phyloP scores from a whole-genome alignment of 768 basidiomycete species.

The Collybia sordida region DNA sequence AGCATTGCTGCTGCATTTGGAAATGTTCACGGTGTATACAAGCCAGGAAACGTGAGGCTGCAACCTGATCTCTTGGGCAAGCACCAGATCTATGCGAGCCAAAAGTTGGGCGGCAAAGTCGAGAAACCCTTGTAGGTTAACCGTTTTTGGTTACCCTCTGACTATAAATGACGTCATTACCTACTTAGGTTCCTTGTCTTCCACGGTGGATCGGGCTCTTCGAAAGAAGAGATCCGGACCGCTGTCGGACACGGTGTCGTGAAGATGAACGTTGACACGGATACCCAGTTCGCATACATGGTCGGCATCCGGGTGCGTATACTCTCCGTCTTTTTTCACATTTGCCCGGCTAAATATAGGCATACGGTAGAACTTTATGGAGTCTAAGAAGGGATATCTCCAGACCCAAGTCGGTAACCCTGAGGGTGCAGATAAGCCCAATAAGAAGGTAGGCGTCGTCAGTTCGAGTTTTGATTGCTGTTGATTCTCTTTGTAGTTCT shows the following conservation, averaged over 20 bases:
- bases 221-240: slow-evolving; percentile 91
- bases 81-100: slow-evolving; percentile 78
- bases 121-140: slow-evolving; percentile 78
- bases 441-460: slow-evolving; percentile 80
- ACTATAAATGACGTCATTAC: background rate
- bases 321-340: background rate
- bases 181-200: slow-evolving; percentile 87
- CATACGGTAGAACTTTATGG: slow-evolving; percentile 70
- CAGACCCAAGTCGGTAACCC: slow-evolving; percentile 94
- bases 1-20: slow-evolving; percentile 98
- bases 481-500: slow-evolving; percentile 48
- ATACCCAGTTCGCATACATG: slow-evolving; percentile 92
- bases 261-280: slow-evolving; percentile 99
- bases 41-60: slow-evolving; percentile 95
- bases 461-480: background rate
- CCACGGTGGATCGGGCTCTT: slow-evolving; percentile 99
- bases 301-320: slow-evolving; percentile 68
- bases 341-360: background rate
- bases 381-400: slow-evolving; percentile 86
- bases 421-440: slow-evolving; percentile 94
- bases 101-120: slow-evolving; percentile 62
- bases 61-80: slow-evolving; percentile 88
- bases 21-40: slow-evolving; percentile 99
- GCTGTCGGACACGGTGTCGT: slow-evolving; percentile 92
- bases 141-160: background rate